Evolutionary conservation across 2,329 filamentous ascomycete genomes (phyloP), one percentile per base, ranked within the genome.

Genomic region (Clarireedia homoeocarpa): DNA sequence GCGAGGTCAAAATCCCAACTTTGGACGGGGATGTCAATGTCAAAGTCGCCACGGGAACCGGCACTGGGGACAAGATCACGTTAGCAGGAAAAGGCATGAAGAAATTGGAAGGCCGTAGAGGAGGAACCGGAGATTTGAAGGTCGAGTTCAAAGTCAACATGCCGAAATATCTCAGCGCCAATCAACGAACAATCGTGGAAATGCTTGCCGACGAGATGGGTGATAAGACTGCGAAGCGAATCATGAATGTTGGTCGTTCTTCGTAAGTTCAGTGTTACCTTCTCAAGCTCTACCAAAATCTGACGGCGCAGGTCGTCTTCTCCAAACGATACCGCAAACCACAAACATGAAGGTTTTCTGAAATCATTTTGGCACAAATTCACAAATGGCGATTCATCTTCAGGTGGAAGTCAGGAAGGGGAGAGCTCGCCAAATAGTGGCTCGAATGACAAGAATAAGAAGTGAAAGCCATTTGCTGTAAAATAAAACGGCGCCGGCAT

Each of bases 161-260:
- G 89, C 94, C 94, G 47, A 97, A 96, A 74, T 96, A 92, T 67
- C 78, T 99, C 62, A 90, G 82, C 54, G 82, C 87, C 47, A 97
- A 96, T 74, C 91, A 99, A 75, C 82, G 94, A 53, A 95, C 89
- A 0, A 88, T 99, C 58, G 75, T 95, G 46, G 94, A 99, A 75
- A 92, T 97, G 83, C 82, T 99, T 62, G 94, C 94, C 6, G 91
- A 99, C 66, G 94, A 99, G 75, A 87, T 99, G 84, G 86, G 82
- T 40, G 94, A 99, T 72, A 91, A 91, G 76, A 89, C 83, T 27
- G 94, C 94, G 36, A 94, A 89, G 75, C 81, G 94, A 47, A 83
- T 95, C 56, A 97, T 99, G 91, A 92, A 95, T 67, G 75, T 95
- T 67, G 76, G 77, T 56, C 77, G 70, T 62, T 65, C 69, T 53